Percentiles rank a stretch among this genome's conserved stretches.
phyloP scores from a whole-genome alignment of 495 filamentous ascomycete species.

The Xylaria acuta region DNA sequence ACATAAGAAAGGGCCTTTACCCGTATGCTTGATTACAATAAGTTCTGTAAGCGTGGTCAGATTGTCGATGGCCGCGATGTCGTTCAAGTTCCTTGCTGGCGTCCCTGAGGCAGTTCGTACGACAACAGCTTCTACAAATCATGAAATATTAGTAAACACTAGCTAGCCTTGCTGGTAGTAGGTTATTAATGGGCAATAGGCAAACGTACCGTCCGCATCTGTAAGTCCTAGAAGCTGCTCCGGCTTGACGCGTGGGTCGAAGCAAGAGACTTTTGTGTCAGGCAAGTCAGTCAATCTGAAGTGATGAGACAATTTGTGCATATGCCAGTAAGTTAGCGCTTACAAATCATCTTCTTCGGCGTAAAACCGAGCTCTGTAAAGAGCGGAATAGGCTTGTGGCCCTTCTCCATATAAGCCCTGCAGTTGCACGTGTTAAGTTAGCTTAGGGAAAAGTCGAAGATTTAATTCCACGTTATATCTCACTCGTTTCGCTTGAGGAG shows the following conservation, averaged over 20 bases:
- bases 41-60: slow-evolving; percentile 4
- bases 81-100: slow-evolving; percentile 12
- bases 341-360: slow-evolving; percentile 15
- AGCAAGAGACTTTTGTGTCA: neutral
- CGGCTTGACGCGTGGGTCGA: neutral
- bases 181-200: neutral
- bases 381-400: neutral
- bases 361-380: neutral
- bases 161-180: neutral
- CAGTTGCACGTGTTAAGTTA: neutral
- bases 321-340: neutral
- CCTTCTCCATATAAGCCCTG: slow-evolving; percentile 1
- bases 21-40: slow-evolving; percentile 14
- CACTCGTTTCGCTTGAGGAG: slow-evolving; percentile 12
- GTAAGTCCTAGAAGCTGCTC: neutral
- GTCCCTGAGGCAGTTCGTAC: slow-evolving; percentile 4
- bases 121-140: neutral
- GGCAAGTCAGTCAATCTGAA: neutral
- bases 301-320: neutral
- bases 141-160: neutral
- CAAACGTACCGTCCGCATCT: neutral
- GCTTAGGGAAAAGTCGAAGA: neutral
- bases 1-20: neutral
- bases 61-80: slow-evolving; percentile 1
- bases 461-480: neutral